Evolutionary conservation across 2,329 filamentous ascomycete genomes (phyloP).

Genomic region (Alternaria incomplexa): DNA sequence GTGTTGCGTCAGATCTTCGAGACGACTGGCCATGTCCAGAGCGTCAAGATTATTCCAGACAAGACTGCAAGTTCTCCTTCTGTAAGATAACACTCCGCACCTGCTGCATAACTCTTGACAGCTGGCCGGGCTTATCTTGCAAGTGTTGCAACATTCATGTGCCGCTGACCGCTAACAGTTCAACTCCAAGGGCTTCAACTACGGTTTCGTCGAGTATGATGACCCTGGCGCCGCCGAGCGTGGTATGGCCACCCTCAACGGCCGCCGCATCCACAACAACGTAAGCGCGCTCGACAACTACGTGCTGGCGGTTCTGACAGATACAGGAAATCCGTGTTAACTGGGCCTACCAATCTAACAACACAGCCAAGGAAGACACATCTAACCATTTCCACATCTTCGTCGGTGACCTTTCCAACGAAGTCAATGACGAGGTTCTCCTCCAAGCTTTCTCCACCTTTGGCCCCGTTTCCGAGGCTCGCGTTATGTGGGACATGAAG

Average conservation of each 20-base stretch:
- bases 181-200: constrained; percentile 85
- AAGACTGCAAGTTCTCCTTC: constrained; percentile 81
- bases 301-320: constrained; percentile 31
- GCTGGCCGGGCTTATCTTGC: constrained; percentile 19
- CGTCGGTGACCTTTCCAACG: constrained; percentile 95
- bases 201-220: constrained; percentile 98
- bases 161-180: constrained; percentile 26
- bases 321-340: constrained; percentile 95
- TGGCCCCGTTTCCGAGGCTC: constrained; percentile 93
- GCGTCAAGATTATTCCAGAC: constrained; percentile 99
- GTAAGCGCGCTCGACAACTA: constrained; percentile 61
- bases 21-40: constrained; percentile 96
- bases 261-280: constrained; percentile 91
- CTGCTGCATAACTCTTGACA: constrained; percentile 18
- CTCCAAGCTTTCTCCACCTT: constrained; percentile 95
- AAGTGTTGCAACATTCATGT: constrained; percentile 8
- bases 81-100: constrained; percentile 22
- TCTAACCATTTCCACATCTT: constrained; percentile 99
- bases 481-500: constrained; percentile 99
- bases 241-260: constrained; percentile 96
- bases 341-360: constrained; percentile 99
- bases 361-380: constrained; percentile 91
- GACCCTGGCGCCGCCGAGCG: constrained; percentile 95
- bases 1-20: constrained; percentile 98
- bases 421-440: constrained; percentile 96